phyloP scores from a whole-genome alignment of 2,329 filamentous ascomycete genomes.

The Xylaria sp. region DNA sequence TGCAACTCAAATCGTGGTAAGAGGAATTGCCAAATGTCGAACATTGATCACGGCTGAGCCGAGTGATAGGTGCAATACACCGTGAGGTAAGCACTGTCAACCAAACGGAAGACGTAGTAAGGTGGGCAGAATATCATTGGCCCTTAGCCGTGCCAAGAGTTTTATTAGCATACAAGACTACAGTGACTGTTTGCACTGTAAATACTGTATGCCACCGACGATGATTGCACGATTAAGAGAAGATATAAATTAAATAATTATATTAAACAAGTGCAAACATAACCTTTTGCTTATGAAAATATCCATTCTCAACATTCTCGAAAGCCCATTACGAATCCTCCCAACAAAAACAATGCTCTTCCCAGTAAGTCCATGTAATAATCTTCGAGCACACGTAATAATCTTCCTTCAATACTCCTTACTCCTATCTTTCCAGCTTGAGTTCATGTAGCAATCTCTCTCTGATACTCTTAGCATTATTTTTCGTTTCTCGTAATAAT shows the following conservation, averaged over 20 bases:
- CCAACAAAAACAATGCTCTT: neutral
- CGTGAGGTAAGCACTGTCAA: neutral
- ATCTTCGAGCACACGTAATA: neutral
- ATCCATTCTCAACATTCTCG: neutral
- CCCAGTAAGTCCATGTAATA: neutral
- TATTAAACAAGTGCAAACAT: neutral
- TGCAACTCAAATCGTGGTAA: neutral
- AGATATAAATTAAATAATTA: neutral
- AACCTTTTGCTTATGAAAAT: neutral
- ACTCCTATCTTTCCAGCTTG: neutral
- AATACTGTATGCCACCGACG: neutral
- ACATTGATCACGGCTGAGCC: neutral
- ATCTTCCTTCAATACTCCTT: neutral
- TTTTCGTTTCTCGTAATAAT: neutral
- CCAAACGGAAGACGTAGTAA: too few species aligned
- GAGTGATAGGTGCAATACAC: neutral
- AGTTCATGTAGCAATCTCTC: neutral
- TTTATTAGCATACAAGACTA: neutral
- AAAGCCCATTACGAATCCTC: neutral
- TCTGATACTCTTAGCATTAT: neutral
- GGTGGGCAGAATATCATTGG: neutral
- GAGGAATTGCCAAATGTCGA: neutral
- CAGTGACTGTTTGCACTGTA: neutral
- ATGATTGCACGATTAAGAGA: neutral
- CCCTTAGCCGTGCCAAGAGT: constrained; percentile 18